Evolutionary conservation across 2,329 filamentous ascomycete species (phyloP).

Genomic region (Colletotrichum aenigma): DNA sequence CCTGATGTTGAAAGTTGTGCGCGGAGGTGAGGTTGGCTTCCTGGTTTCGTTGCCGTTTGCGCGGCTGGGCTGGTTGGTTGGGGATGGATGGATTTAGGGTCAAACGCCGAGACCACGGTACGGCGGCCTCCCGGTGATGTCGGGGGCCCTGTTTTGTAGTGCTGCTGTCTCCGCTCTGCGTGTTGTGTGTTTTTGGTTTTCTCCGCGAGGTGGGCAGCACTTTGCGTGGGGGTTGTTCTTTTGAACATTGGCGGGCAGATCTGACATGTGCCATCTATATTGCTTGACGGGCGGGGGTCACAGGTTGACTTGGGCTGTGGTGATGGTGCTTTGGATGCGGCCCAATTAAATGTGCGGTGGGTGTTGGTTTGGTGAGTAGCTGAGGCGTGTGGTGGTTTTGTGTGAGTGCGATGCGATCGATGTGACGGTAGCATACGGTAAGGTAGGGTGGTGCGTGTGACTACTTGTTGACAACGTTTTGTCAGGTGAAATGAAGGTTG

Average conservation of each 20-base stretch:
- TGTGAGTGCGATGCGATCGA: neutral
- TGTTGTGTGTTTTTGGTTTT: neutral
- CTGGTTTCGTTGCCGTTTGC: neutral
- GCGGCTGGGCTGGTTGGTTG: neutral
- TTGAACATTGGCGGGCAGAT: neutral
- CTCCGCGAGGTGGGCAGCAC: neutral
- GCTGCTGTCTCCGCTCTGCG: neutral
- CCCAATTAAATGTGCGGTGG: neutral
- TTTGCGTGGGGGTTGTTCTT: neutral
- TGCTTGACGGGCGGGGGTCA: neutral
- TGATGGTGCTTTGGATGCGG: neutral
- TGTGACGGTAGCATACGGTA: neutral
- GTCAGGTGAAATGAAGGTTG: neutral
- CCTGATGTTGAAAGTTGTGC: neutral
- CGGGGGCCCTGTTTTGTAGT: neutral
- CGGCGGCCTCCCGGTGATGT: neutral
- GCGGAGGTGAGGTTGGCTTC: neutral
- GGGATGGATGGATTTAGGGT: neutral
- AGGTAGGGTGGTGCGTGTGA: neutral
- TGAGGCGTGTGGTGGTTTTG: neutral
- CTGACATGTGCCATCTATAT: neutral
- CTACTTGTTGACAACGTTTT: neutral
- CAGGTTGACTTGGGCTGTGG: neutral
- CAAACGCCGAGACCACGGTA: neutral
- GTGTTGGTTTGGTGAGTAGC: neutral